Evolutionary conservation across 495 filamentous ascomycete genomes (phyloP).

Genomic region (Cladorrhinum samala): DNA sequence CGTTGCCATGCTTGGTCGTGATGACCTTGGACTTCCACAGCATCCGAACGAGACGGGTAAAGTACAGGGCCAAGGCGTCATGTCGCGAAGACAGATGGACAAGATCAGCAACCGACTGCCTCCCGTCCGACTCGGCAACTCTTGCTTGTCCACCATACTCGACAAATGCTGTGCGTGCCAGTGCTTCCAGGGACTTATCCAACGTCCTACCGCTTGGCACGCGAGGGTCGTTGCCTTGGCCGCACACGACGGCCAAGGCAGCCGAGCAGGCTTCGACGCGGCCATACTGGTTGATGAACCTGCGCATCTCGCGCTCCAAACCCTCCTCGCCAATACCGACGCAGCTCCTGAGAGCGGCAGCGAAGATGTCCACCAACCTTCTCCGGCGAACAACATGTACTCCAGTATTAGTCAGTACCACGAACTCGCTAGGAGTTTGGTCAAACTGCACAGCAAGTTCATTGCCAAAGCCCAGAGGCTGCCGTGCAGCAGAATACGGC

Average conservation of each 20-base stretch:
- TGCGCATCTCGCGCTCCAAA: constrained; percentile 69
- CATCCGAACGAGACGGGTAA: constrained; percentile 73
- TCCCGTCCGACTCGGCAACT: constrained; percentile 68
- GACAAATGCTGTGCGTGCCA: constrained; percentile 80
- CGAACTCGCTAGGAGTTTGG: constrained; percentile 69
- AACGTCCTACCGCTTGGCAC: constrained; percentile 63
- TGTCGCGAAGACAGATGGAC: constrained; percentile 85
- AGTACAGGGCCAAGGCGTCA: constrained; percentile 78
- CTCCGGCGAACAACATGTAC: constrained; percentile 77
- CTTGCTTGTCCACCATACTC: constrained; percentile 80
- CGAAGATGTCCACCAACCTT: constrained; percentile 89
- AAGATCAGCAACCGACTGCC: constrained; percentile 57
- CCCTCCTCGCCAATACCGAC: constrained; percentile 69
- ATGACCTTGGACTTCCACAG: constrained; percentile 70
- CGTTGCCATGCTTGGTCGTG: constrained; percentile 24
- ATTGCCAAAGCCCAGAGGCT: constrained; percentile 83
- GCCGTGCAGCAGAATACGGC: constrained; percentile 59
- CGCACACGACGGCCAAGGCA: constrained; percentile 92
- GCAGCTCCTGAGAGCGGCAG: constrained; percentile 57
- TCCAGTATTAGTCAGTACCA: constrained; percentile 83
- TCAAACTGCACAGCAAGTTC: constrained; percentile 94
- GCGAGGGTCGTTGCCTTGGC: constrained; percentile 71
- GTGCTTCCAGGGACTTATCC: constrained; percentile 77
- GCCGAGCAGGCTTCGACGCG: constrained; percentile 80
- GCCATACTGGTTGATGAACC: constrained; percentile 78